Evolutionary conservation across 495 filamentous ascomycete species (phyloP), one percentile per base, ranked within the genome.

Genomic region (Annulohypoxylon nitens): DNA sequence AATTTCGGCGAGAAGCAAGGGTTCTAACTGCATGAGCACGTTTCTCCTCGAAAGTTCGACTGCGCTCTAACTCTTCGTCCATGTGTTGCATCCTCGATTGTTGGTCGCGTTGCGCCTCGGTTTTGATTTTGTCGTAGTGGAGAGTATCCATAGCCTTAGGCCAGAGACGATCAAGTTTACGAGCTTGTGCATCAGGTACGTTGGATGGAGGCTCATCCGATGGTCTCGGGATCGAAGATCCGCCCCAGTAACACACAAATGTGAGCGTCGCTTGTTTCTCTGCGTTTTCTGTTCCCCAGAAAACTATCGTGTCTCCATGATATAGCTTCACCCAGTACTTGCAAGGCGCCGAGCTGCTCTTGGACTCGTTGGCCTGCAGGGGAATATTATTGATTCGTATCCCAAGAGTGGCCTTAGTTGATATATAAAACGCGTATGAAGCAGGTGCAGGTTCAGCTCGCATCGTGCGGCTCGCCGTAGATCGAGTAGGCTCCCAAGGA

Each of bases 331-430:
- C 88, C 83, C 88, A 96, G 57, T 87, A 78, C 7, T 83, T 81
- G 34, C 85, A 87, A 12, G 88, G 80, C 0, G 81, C 79, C 8
- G 74, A 74, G 41, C 78, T 67, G 53, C 85, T 80, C 12, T 83
- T 82, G 26, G 79, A 80, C 37, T 85, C 82, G 36, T 86, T 73
- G 14, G 85, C 81, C 4, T 80, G 82, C 4, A 96, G 80, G 58
- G 83, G 83, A 3, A 83, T 83, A 26, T 86, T 89, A 70, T 97
- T 97, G 69, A 97, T 84, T 75, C 82, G 86, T 69, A 97, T 93
- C 30, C 92, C 90, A 16, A 81, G 81, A 37, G 85, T 87, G 0
- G 92, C 89, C 66, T 92, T 91, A 2, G 93, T 95, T 2, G 89
- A 88, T 41, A 97, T 88, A 61, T 92, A 90, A 30, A 93, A 96